Percentiles rank a stretch among this genome's conserved stretches.
Evolutionary conservation across 1,284 basidiomycete genomes (phyloP).

Genomic region (Austroboletus rostrupii): DNA sequence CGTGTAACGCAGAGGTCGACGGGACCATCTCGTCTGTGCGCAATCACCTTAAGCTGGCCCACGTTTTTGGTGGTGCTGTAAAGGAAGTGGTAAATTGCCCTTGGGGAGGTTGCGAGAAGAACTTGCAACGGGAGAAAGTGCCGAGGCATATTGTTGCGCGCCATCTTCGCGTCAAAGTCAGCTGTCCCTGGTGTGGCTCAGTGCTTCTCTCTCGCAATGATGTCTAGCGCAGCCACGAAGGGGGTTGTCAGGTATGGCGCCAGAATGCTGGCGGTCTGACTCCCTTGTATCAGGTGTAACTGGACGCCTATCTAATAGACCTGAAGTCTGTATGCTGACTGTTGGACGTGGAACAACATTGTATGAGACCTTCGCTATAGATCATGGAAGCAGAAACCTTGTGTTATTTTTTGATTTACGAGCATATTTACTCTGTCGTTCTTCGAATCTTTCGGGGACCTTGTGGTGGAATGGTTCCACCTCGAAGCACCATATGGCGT

Average conservation of each 20-base stretch:
- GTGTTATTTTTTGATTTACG: no score
- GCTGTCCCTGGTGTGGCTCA: slow-evolving; percentile 9
- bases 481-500: no score
- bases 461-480: no score
- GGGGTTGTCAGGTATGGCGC: slow-evolving; percentile 5
- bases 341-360: neutral
- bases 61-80: slow-evolving; percentile 4
- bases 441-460: no score
- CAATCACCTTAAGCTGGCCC: slow-evolving; percentile 13
- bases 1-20: slow-evolving; percentile 3
- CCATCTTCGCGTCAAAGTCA: slow-evolving; percentile 12
- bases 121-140: slow-evolving; percentile 17
- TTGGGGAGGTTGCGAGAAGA: slow-evolving; percentile 8
- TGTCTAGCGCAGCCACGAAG: slow-evolving; percentile 13
- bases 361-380: no score
- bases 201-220: slow-evolving; percentile 19
- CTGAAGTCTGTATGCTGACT: neutral
- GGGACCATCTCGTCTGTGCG: slow-evolving; percentile 9
- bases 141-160: slow-evolving; percentile 16
- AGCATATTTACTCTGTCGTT: no score
- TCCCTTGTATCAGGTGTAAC: neutral
- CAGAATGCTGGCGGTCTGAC: neutral
- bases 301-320: no score
- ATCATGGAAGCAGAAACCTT: no score
- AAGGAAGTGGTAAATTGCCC: slow-evolving; percentile 7